These are phyloP conservation scores for Tolypocladium ovalisporum DNA, from an alignment of 2,329 filamentous ascomycete species.

Conservation along the genomic window DNA sequence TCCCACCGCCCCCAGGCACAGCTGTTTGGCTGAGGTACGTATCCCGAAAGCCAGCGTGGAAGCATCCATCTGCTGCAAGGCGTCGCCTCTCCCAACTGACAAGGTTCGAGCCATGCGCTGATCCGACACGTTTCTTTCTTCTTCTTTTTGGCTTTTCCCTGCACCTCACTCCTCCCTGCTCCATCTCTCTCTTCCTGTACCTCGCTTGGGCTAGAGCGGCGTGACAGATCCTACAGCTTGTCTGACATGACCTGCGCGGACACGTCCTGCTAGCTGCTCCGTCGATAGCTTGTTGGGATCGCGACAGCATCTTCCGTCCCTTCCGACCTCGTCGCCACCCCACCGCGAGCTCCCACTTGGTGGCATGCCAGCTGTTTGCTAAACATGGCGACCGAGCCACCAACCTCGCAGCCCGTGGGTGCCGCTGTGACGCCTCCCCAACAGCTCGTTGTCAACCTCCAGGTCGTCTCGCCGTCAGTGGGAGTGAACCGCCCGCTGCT, in stretches of 20 bases:
- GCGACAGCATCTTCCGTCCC: background rate
- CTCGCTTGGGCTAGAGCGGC: background rate
- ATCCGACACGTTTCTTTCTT: background rate
- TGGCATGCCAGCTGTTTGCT: slow-evolving; percentile 15
- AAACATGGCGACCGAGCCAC: slow-evolving; percentile 28
- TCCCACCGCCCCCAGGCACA: background rate
- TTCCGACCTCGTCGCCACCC: background rate
- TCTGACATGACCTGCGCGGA: slow-evolving; percentile 8
- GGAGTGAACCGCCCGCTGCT: slow-evolving; percentile 38
- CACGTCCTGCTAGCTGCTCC: slow-evolving; percentile 1
- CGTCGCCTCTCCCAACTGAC: background rate
- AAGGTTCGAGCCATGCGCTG: background rate
- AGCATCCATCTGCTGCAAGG: background rate
- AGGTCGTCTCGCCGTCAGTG: slow-evolving; percentile 48
- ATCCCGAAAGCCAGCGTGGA: slow-evolving; percentile 2
- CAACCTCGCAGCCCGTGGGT: slow-evolving; percentile 14
- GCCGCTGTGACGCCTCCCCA: slow-evolving; percentile 13
- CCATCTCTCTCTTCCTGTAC: no score
- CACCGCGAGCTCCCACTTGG: background rate
- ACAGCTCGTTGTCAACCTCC: slow-evolving; percentile 38
- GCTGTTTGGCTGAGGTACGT: background rate
- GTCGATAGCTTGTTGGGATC: background rate
- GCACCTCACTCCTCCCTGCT: background rate
- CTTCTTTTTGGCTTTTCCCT: background rate
- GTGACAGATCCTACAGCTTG: background rate